phyloP scores from a whole-genome alignment of 2,329 filamentous ascomycete species.

The Calonectria leucothoes region DNA sequence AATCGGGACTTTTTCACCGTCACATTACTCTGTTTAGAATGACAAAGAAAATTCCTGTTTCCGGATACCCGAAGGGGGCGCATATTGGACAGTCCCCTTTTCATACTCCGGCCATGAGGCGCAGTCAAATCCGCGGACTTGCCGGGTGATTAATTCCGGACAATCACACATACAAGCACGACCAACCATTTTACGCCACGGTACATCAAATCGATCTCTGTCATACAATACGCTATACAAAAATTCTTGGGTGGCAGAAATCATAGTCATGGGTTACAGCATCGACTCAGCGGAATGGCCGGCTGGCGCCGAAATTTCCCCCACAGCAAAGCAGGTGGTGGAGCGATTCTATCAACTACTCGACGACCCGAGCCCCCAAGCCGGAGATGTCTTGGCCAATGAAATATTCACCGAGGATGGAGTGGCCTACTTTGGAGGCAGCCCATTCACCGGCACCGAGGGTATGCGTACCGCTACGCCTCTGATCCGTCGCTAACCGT shows the following conservation, averaged over 20 bases:
- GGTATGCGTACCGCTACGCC: neutral
- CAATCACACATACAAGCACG: neutral
- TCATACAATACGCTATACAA: neutral
- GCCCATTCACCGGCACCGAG: neutral
- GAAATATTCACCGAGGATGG: neutral
- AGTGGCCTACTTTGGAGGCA: neutral
- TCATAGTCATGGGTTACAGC: neutral
- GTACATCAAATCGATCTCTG: neutral
- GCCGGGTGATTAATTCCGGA: neutral
- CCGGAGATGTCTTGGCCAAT: neutral
- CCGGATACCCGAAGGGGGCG: neutral
- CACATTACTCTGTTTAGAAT: neutral
- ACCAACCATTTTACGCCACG: neutral
- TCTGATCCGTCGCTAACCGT: neutral
- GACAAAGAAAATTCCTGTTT: too few species aligned
- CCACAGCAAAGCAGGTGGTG: neutral
- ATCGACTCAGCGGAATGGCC: constrained; percentile 10
- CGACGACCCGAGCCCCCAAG: neutral
- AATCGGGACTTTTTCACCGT: neutral
- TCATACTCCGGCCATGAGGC: neutral
- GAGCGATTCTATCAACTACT: constrained; percentile 1
- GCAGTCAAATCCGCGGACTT: neutral
- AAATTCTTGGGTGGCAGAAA: neutral
- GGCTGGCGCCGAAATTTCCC: neutral
- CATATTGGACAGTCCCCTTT: neutral